Evolutionary conservation across 1,139 yeast species (phyloP), one percentile per base, ranked within the genome.

Genomic region (Candida sp.): DNA sequence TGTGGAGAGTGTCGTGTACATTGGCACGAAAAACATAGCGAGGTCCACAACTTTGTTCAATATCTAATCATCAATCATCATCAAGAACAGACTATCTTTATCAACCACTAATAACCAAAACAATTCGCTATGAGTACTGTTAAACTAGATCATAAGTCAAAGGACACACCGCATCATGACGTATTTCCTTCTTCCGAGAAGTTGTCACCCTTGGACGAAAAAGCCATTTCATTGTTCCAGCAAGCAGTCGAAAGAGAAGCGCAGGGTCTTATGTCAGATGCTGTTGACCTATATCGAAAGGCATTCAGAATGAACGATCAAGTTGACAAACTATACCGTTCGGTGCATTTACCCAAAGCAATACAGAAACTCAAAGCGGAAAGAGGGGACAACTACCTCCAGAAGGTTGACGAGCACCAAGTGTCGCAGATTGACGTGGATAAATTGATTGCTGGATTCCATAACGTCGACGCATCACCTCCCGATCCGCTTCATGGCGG

Each of bases 191-290:
- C 42, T 4, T 28, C 42, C 17, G 47, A 44, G n/a, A 26, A 7
- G n/a, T 17, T 58, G 42, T 51, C 62, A 4, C 59, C 57, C 8
- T 44, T 45, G 23, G 70, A 69, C 35, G 51, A 56, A 34, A 65
- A 72, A 50, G 96, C 97, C 1, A 68, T 90, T 43, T 72, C 72
- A 28, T 67, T 81, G 28, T 91, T 89, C 72, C 93, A 88, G 59
- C 69, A 73, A 49, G 98, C 93, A 1, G 83, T 86, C 0, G 84
- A 80, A 49, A 85, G 85, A 60, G 98, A 92, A 67, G 72, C 81
- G 28, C 81, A 77, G 48, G 97, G 97, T 0, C 75, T 84, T 53
- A 78, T 92, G 82, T 78, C 90, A 4, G 97, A 91, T 61, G 97
- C 98, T 0, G 85, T 90, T 35, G 81, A 76, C 42, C 78, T 72